Conservation (phyloP, 2,329 filamentous ascomycete genomes). For the Cercospora nicotianae region DNA sequence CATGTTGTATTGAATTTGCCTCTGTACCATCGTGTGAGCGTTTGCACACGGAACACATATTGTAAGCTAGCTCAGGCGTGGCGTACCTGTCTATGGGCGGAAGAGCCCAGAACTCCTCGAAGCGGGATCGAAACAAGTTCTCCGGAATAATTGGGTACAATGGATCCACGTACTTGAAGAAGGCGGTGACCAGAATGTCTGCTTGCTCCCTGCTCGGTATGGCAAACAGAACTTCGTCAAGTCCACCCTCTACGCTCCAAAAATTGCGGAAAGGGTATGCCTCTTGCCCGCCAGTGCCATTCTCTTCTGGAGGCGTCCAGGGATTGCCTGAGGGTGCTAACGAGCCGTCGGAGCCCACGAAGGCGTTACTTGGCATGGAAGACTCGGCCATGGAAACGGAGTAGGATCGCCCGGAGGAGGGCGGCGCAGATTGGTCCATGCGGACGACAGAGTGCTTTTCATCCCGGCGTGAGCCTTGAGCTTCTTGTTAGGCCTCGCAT, state of each 20-base stretch:
- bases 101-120: background rate
- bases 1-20: background rate
- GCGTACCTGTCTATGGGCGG: background rate
- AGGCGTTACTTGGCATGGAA: background rate
- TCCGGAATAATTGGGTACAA: conserved; percentile 14
- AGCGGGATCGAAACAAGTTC: conserved; percentile 35
- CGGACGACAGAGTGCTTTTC: background rate
- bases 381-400: background rate
- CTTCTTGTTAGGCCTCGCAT: background rate
- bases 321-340: background rate
- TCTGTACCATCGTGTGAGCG: background rate
- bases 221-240: conserved; percentile 11
- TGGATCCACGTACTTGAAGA: conserved; percentile 16
- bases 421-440: background rate
- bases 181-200: conserved; percentile 11
- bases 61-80: background rate
- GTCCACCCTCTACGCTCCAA: conserved; percentile 13
- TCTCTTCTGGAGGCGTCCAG: background rate
- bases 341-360: background rate
- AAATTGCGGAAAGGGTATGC: conserved; percentile 13
- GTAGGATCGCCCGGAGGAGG: background rate
- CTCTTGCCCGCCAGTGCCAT: background rate
- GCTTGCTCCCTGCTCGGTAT: conserved; percentile 14
- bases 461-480: background rate
- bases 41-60: background rate